Percentiles rank a stretch among this genome's conserved stretches.
Conservation (phyloP, 2,329 filamentous ascomycete genomes). For the Polychaeton citri region DNA sequence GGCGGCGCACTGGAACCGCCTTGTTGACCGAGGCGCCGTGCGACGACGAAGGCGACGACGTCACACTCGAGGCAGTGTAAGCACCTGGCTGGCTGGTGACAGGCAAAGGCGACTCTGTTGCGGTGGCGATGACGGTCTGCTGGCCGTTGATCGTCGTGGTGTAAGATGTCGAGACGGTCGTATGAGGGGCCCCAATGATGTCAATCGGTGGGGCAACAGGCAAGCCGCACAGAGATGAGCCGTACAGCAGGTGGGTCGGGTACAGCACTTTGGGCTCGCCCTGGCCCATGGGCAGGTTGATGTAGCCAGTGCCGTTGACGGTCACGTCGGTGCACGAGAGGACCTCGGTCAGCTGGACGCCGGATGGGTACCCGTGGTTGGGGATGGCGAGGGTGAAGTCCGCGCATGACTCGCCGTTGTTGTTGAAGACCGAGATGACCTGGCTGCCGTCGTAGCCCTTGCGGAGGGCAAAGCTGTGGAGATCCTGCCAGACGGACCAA, state of each 20-base stretch:
- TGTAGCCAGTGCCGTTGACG: slow-evolving; percentile 12
- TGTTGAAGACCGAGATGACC: slow-evolving; percentile 33
- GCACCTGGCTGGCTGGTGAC: not conserved
- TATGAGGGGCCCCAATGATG: slow-evolving; percentile 1
- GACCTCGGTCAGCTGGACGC: slow-evolving; percentile 19
- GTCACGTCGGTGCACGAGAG: slow-evolving; percentile 20
- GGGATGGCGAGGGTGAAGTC: slow-evolving; percentile 21
- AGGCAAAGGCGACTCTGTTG: slow-evolving; percentile 48
- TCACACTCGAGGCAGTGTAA: not conserved
- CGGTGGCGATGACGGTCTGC: slow-evolving; percentile 65
- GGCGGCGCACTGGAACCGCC: not conserved
- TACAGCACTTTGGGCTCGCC: slow-evolving; percentile 24
- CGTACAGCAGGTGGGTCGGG: slow-evolving; percentile 11
- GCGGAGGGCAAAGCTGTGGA: slow-evolving; percentile 31
- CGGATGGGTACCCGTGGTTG: slow-evolving; percentile 16
- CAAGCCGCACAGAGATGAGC: slow-evolving; percentile 14
- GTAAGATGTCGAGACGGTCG: not conserved
- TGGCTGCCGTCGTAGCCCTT: slow-evolving; percentile 26
- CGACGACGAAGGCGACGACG: not conserved
- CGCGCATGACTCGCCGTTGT: slow-evolving; percentile 23
- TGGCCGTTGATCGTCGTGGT: slow-evolving; percentile 46
- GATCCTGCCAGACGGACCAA: slow-evolving; percentile 31
- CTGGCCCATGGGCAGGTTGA: slow-evolving; percentile 20
- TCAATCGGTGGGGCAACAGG: not conserved
- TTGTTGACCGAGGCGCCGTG: not conserved